These are phyloP conservation scores for Capsicum pubescens DNA, from an alignment of 257 asterid genomes.

Conservation along the genomic window DNA sequence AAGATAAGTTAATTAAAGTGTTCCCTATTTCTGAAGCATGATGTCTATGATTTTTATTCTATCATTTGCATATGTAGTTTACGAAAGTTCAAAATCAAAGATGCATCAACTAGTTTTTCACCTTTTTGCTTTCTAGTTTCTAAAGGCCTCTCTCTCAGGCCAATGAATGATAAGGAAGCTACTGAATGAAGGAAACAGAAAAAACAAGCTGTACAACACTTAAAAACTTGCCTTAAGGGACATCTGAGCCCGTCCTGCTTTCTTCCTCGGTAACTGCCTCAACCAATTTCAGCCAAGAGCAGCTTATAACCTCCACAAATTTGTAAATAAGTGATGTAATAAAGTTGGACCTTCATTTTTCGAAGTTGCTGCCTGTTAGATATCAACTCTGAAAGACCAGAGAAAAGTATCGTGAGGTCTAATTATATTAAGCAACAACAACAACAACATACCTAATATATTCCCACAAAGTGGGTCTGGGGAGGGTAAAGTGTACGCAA, in stretches of 20 bases:
- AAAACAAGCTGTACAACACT: neutral
- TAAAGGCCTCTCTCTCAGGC: neutral
- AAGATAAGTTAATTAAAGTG: neutral
- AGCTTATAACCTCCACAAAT: neutral
- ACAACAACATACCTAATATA: no score
- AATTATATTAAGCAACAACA: neutral
- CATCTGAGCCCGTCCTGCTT: neutral
- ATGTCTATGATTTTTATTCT: neutral
- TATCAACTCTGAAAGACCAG: neutral
- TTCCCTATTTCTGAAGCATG: neutral
- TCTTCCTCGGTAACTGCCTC: neutral
- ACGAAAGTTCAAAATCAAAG: neutral
- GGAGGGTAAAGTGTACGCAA: no score
- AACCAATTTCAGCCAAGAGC: neutral
- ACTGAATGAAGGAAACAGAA: neutral
- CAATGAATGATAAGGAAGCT: neutral
- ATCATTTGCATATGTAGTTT: neutral
- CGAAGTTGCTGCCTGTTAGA: slow-evolving; percentile 6
- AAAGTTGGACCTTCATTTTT: neutral
- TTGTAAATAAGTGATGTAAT: neutral
- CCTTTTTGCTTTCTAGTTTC: neutral
- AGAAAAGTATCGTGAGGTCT: neutral
- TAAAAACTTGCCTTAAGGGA: neutral
- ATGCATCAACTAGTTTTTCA: neutral
- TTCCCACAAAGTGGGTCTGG: no score